A percentile compares a stretch with the other conserved stretches of the same genome.
Conservation (phyloP, 495 filamentous ascomycete genomes). For the Extremus antarcticus region DNA sequence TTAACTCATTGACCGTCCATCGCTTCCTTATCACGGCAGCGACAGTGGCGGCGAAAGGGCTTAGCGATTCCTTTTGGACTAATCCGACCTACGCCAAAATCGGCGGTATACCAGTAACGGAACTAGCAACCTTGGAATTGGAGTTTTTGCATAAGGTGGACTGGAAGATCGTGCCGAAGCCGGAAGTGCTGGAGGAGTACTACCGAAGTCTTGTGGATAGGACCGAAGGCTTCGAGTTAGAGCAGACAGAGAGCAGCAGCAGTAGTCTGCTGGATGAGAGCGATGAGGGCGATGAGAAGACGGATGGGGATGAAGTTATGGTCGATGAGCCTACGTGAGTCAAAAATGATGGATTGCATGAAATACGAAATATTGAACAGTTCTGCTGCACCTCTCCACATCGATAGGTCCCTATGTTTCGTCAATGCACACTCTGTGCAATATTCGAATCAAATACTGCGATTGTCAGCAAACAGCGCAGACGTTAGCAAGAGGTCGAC, state of each 20-base stretch:
- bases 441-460: too few relatives aligned
- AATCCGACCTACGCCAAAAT: constrained; percentile 91
- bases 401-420: too few relatives aligned
- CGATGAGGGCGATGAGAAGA: constrained; percentile 1
- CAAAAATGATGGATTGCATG: neutral
- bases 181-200: constrained; percentile 85
- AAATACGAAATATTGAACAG: too few relatives aligned
- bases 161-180: constrained; percentile 93
- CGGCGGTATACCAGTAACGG: constrained; percentile 76
- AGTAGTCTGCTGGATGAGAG: constrained; percentile 3
- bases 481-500: too few relatives aligned
- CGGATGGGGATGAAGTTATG: constrained; percentile 7
- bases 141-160: constrained; percentile 86
- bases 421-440: too few relatives aligned
- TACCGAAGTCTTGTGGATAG: constrained; percentile 75
- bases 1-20: constrained; percentile 89
- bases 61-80: constrained; percentile 95
- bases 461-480: too few relatives aligned
- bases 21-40: constrained; percentile 93
- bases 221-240: constrained; percentile 49
- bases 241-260: constrained; percentile 12
- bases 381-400: too few relatives aligned
- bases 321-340: constrained; percentile 9
- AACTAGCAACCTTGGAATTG: constrained; percentile 85
- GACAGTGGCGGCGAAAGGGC: constrained; percentile 88